These are phyloP conservation scores for Pleurotus citrinopileatus DNA, from an alignment of 768 basidiomycete genomes.

Conservation along the genomic window DNA sequence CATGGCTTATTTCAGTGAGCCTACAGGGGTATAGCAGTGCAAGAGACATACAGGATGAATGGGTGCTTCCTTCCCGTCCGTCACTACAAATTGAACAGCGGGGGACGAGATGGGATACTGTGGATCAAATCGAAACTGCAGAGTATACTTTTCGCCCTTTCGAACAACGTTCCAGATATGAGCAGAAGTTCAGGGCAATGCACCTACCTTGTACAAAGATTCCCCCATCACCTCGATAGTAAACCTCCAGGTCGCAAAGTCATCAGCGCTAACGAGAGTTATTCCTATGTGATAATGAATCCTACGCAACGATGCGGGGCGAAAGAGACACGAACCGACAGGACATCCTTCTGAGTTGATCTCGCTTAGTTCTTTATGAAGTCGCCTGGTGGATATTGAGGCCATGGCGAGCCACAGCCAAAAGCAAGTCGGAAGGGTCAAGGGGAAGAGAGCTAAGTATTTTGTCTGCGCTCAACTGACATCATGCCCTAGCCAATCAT, in stretches of 20 bases:
- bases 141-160: constrained; percentile 73
- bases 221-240: constrained; percentile 84
- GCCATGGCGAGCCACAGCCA: constrained; percentile 45
- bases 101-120: constrained; percentile 87
- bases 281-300: constrained; percentile 49
- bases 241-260: constrained; percentile 77
- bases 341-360: constrained; percentile 66
- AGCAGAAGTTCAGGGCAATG: constrained; percentile 2
- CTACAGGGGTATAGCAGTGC: no score
- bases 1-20: constrained; percentile 7
- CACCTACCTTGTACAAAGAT: constrained; percentile 65
- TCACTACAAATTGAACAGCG: constrained; percentile 81
- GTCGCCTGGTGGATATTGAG: constrained; percentile 59
- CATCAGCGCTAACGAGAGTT: constrained; percentile 67
- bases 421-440: background rate
- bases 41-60: constrained; percentile 75
- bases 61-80: constrained; percentile 62
- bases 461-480: background rate
- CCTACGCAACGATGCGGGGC: background rate
- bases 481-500: background rate
- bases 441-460: background rate
- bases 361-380: constrained; percentile 71
- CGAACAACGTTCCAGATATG: no score
- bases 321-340: constrained; percentile 42
- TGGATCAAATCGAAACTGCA: constrained; percentile 79